Evolutionary conservation across 805 yeast genomes (phyloP).

Genomic region (Lipomyces orientalis): DNA sequence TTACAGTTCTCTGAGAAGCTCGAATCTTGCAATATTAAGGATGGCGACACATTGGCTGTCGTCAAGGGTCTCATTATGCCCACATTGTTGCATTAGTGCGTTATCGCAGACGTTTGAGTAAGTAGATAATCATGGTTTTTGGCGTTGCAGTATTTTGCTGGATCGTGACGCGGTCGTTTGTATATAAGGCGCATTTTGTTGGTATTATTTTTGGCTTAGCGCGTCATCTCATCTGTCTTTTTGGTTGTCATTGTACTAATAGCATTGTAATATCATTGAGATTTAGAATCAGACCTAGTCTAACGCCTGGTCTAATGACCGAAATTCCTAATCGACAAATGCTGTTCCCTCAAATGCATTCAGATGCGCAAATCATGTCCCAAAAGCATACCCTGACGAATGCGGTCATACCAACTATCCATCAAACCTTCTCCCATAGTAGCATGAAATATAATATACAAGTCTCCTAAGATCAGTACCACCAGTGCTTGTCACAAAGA

Average conservation of each 20-base stretch:
- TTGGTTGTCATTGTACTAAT: too few species aligned
- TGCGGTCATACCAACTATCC: not conserved
- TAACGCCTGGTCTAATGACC: not conserved
- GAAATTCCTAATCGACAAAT: not conserved
- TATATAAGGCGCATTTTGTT: not conserved
- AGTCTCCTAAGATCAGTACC: not conserved
- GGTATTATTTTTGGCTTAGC: conserved; percentile 1
- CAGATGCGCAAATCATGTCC: not conserved
- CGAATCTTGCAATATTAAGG: conserved; percentile 47
- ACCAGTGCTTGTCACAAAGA: too few species aligned
- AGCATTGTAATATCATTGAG: not conserved
- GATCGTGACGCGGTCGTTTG: not conserved
- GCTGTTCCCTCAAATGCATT: not conserved
- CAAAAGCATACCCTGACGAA: not conserved
- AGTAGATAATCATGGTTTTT: not conserved
- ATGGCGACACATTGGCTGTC: conserved; percentile 59
- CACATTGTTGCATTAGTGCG: conserved; percentile 21
- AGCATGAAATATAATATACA: not conserved
- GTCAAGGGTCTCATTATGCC: conserved; percentile 54
- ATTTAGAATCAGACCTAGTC: not conserved
- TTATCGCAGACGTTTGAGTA: not conserved
- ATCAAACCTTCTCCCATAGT: not conserved
- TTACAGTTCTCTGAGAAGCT: conserved; percentile 52
- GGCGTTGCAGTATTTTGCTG: not conserved
- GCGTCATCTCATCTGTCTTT: not conserved